Conservation (phyloP, 768 basidiomycete species). For the Butyriboletus loyo region DNA sequence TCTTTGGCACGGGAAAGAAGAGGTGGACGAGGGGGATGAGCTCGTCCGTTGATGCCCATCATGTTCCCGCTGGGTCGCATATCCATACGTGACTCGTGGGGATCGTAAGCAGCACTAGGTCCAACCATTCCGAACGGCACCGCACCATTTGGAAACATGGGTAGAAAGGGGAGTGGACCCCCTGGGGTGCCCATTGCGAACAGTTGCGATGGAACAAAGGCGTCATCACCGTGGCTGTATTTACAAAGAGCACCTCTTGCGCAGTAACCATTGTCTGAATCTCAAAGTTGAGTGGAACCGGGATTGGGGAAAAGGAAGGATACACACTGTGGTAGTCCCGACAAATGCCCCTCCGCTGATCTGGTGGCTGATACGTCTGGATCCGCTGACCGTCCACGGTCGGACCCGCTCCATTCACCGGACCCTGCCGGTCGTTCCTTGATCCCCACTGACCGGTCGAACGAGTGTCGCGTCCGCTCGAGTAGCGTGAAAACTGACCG, state of each 20-base stretch:
- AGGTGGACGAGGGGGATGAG: slow-evolving; percentile 50
- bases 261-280: slow-evolving; percentile 85
- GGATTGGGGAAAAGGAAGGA: slow-evolving; percentile 1
- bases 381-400: slow-evolving; percentile 45
- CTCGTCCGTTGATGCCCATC: slow-evolving; percentile 30
- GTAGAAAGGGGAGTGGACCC: slow-evolving; percentile 56
- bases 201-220: slow-evolving; percentile 69
- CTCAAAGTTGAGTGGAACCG: slow-evolving; percentile 9
- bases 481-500: slow-evolving; percentile 63
- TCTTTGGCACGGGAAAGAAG: slow-evolving; percentile 55
- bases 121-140: slow-evolving; percentile 54
- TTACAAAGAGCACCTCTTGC: slow-evolving; percentile 86
- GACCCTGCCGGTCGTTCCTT: slow-evolving; percentile 30
- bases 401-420: slow-evolving; percentile 25
- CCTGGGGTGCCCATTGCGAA: slow-evolving; percentile 53
- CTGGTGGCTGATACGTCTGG: slow-evolving; percentile 66
- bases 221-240: slow-evolving; percentile 90
- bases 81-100: slow-evolving; percentile 77
- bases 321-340: slow-evolving; percentile 90
- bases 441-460: slow-evolving; percentile 43
- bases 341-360: slow-evolving; percentile 76
- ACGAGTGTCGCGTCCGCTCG: slow-evolving; percentile 40
- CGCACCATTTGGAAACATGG: slow-evolving; percentile 59
- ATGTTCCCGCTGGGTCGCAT: slow-evolving; percentile 54
- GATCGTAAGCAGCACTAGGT: slow-evolving; percentile 61